Base-by-base conservation (phyloP, 2,329 filamentous ascomycete genomes). In the Ceratocystiopsis brevicomis region DNA sequence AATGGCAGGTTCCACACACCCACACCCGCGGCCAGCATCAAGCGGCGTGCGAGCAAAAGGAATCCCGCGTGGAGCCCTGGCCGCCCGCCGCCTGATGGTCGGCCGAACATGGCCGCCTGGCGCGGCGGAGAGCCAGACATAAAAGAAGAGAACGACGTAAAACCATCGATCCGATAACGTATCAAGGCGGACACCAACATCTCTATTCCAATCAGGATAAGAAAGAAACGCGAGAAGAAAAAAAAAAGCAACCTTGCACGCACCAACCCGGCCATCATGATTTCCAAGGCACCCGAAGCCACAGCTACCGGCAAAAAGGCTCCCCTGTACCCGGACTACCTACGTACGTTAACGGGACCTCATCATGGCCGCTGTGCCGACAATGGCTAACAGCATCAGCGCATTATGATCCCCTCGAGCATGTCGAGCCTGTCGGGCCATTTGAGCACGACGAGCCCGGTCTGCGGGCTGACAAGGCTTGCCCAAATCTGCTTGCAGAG, bases 401-500 rank as follows among this genome's bases (percentile, higher is more conserved):
- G 8, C 48, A 49, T 40, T 53, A 53, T 49, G 52, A 53, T 43
- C 51, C 51, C 14, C 49, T 53, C 30, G 52, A 53, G 21, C 47
- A 49, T 21, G 48, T 53, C 39, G 50, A 53, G 39, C 42, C 46
- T 21, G 51, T 53, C 25, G 50, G 53, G 13, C 44, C 41, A 0
- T 54, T 53, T 42, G 50, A 50, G n/a, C 51, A 53, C 21, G 38
- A 51, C 19, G 52, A 55, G 39, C 52, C 52, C 21, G 53, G 53
- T 33, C 47, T 49, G 14, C 46, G 49, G 18, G 53, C 53, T 5
- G 53, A 54, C 39, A 48, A 43, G 25, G 37, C 33, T 3, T 45
- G 50, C 18, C 51, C 53, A 8, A 49, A 54, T 35, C 49, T 54
- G 5, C 48, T 54, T 6, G 47, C 45, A 17, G 43, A 43, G 9